phyloP scores from a whole-genome alignment of 2,329 filamentous ascomycete species.

The Ciborinia camelliae region DNA sequence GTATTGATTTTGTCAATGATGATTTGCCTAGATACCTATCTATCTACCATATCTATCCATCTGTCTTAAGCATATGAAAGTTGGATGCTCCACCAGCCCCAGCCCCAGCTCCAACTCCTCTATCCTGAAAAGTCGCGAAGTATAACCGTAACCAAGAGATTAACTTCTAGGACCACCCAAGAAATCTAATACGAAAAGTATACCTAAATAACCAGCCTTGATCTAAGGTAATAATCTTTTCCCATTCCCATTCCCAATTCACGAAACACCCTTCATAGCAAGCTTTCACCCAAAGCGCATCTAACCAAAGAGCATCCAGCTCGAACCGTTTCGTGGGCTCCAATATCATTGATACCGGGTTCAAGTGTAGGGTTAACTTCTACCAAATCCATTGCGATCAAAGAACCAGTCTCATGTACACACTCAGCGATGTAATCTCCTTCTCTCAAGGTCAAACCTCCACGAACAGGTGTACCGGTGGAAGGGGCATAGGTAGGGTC shows the following conservation, averaged over 20 bases:
- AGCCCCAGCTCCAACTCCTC: no score
- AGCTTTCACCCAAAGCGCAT: slow-evolving; percentile 86
- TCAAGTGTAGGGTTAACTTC: slow-evolving; percentile 76
- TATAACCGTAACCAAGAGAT: not conserved
- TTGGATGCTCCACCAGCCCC: not conserved
- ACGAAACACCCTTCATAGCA: slow-evolving; percentile 56
- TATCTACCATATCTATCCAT: no score
- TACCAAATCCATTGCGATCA: slow-evolving; percentile 77
- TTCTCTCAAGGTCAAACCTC: slow-evolving; percentile 88
- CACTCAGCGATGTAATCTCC: slow-evolving; percentile 95
- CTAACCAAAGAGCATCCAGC: slow-evolving; percentile 88
- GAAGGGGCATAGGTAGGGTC: slow-evolving; percentile 96
- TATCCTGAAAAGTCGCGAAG: not conserved
- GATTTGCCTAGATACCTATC: slow-evolving; percentile 5
- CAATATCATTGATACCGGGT: slow-evolving; percentile 50
- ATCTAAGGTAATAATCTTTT: slow-evolving; percentile 5
- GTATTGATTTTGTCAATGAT: not conserved
- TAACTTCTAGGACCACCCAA: not conserved
- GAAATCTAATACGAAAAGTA: not conserved
- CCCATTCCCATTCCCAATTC: not conserved
- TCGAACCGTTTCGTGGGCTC: slow-evolving; percentile 80
- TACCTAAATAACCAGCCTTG: not conserved
- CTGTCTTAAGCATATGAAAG: not conserved
- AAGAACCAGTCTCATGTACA: slow-evolving; percentile 73
- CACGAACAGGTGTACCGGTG: slow-evolving; percentile 91